Evolutionary conservation across 768 basidiomycete genomes (phyloP), one percentile per base, ranked within the genome.

Genomic region (Mycena crocata): DNA sequence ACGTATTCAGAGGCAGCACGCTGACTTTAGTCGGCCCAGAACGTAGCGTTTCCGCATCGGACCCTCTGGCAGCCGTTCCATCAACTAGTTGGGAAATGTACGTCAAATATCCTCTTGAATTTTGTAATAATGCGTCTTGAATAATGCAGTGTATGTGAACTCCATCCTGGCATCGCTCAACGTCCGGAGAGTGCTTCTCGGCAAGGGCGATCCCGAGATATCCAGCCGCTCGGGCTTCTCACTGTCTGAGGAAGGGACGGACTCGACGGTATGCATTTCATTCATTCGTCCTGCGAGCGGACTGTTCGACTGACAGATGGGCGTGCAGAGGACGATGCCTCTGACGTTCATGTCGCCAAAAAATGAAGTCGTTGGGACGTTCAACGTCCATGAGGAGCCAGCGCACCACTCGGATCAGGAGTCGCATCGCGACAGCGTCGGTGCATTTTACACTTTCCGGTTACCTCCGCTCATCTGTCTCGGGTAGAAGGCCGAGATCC

Each of bases 21-120:
- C n/a, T n/a, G n/a, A n/a, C n/a, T n/a, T n/a, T n/a, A n/a, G n/a
- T 2, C 37, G 8, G 5, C 17, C 15, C 26, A 67, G 65, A 67
- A 67, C 26, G 54, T 67, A 9, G 58, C 45, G 10, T 12, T 50
- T 40, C 65, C 65, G 9, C 17, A 37, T 5, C 59, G 39, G 12
- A 67, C 65, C 1, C 51, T 35, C 30, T 67, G 65, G 65, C 58
- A 61, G 26, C 65, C 65, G 5, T 67, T 67, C 54, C 65, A 67
- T 37, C 65, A 67, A 28, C 26, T 62, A 4, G 54, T 67, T 8
- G 54, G 65, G 2, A 67, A 67, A 45, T 21, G 65, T 67, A 57
- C 51, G 58, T 54, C 31, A 6, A 24, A 34, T 21, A 17, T 5
- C 23, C 15, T 32, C 28, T 17, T 3, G 14, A 5, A 37, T 26